Percentiles rank a stretch among this genome's conserved stretches.
Evolutionary conservation across 441 rosid species (phyloP).

Genomic region (Manihot esculenta): DNA sequence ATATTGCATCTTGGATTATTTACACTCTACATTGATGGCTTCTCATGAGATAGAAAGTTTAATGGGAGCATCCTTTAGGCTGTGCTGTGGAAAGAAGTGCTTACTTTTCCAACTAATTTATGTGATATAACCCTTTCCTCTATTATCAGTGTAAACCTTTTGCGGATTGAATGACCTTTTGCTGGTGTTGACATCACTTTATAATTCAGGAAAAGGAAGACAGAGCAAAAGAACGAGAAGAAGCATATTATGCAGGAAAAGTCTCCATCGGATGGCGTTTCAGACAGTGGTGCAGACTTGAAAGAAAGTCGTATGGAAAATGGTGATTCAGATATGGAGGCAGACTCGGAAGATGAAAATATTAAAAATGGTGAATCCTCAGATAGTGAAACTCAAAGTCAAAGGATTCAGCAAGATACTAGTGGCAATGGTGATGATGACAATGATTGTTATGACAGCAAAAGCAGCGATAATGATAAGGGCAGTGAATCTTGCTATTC

Average conservation of each 20-base stretch:
- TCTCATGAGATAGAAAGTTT: neutral
- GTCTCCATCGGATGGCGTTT: slow-evolving; percentile 23
- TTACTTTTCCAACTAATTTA: neutral
- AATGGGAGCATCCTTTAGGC: neutral
- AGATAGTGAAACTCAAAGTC: slow-evolving; percentile 29
- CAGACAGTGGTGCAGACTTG: slow-evolving; percentile 19
- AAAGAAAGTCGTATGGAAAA: slow-evolving; percentile 27
- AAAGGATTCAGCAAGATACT: slow-evolving; percentile 24
- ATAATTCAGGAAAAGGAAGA: slow-evolving; percentile 39
- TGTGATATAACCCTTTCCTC: neutral
- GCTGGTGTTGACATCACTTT: slow-evolving; percentile 17
- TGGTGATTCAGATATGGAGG: slow-evolving; percentile 19
- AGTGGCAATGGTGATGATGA: slow-evolving; percentile 15
- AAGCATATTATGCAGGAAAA: slow-evolving; percentile 22
- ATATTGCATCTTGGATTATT: neutral
- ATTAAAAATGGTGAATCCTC: slow-evolving; percentile 3
- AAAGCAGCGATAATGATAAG: slow-evolving; percentile 17
- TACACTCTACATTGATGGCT: neutral
- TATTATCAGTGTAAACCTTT: neutral
- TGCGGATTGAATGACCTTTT: slow-evolving; percentile 10
- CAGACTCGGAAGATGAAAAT: slow-evolving; percentile 11
- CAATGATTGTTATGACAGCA: slow-evolving; percentile 26
- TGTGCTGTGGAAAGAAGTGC: neutral
- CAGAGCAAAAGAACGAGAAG: slow-evolving; percentile 18
- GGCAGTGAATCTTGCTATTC: slow-evolving; percentile 20